Conservation (phyloP, 106 monocot genomes). For the Gastrodia elata region DNA sequence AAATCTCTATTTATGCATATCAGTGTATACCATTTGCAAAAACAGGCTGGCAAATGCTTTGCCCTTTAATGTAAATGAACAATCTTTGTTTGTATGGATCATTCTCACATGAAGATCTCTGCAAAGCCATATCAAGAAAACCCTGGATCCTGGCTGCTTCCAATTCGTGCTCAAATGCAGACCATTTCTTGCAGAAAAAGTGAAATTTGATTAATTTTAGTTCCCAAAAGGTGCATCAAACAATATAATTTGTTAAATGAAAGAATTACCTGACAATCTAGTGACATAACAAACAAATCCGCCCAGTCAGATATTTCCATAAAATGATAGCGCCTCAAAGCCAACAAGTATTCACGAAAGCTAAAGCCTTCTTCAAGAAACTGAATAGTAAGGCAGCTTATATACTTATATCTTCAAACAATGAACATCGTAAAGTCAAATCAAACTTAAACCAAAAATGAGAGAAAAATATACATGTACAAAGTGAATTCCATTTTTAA, state of each 20-base stretch:
- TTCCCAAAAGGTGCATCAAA: not conserved
- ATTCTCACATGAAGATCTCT: slow-evolving; percentile 78
- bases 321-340: slow-evolving; percentile 81
- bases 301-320: slow-evolving; percentile 96
- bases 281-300: slow-evolving; percentile 58
- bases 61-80: slow-evolving; percentile 42
- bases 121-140: slow-evolving; percentile 65
- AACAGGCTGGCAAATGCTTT: slow-evolving; percentile 9
- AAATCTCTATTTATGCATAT: too few species aligned
- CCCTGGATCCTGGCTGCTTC: slow-evolving; percentile 61
- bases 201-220: slow-evolving; percentile 1
- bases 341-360: slow-evolving; percentile 64
- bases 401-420: slow-evolving; percentile 63
- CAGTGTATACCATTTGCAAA: slow-evolving; percentile 35
- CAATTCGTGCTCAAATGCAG: slow-evolving; percentile 22
- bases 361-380: slow-evolving; percentile 87
- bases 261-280: slow-evolving; percentile 47
- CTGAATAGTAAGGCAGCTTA: slow-evolving; percentile 81
- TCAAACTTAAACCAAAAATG: not conserved
- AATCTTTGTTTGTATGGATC: slow-evolving; percentile 72
- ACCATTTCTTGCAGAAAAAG: slow-evolving; percentile 61
- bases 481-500: not conserved
- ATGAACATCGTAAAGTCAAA: not conserved
- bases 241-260: not conserved
- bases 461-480: not conserved